Conservation (phyloP, 352 stramenopile species). For the Phytophthora lateralis region DNA sequence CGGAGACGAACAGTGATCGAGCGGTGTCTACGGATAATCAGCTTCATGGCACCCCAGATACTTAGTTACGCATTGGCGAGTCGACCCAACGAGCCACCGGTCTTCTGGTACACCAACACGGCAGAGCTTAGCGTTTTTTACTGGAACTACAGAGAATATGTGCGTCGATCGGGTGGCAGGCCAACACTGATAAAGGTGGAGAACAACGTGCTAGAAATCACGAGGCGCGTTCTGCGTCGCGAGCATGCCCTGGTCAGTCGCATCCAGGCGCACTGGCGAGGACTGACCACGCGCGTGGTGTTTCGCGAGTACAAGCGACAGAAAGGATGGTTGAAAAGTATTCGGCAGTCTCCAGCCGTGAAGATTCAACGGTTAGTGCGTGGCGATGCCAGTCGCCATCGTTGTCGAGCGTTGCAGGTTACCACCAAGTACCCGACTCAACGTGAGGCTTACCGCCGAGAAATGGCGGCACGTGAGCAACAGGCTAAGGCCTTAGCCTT, state of each 20-base stretch:
- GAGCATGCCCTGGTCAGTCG: conserved; percentile 72
- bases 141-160: conserved; percentile 83
- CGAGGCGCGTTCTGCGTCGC: conserved; percentile 59
- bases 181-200: conserved; percentile 76
- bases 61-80: conserved; percentile 43
- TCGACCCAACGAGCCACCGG: conserved; percentile 41
- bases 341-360: conserved; percentile 69
- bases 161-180: conserved; percentile 59
- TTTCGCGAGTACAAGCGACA: conserved; percentile 74
- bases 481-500: conserved; percentile 39
- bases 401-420: conserved; percentile 43
- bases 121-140: conserved; percentile 65
- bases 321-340: conserved; percentile 58
- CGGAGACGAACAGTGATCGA: conserved; percentile 61
- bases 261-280: conserved; percentile 71
- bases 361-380: conserved; percentile 76
- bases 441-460: conserved; percentile 42
- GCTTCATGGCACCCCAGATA: conserved; percentile 57
- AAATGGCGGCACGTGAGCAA: conserved; percentile 31
- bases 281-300: conserved; percentile 62
- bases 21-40: conserved; percentile 67
- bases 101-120: conserved; percentile 84
- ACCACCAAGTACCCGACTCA: conserved; percentile 52
- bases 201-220: conserved; percentile 75
- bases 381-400: conserved; percentile 43